Conservation (phyloP, 352 stramenopile genomes). For the Phytophthora chlamydospora region DNA sequence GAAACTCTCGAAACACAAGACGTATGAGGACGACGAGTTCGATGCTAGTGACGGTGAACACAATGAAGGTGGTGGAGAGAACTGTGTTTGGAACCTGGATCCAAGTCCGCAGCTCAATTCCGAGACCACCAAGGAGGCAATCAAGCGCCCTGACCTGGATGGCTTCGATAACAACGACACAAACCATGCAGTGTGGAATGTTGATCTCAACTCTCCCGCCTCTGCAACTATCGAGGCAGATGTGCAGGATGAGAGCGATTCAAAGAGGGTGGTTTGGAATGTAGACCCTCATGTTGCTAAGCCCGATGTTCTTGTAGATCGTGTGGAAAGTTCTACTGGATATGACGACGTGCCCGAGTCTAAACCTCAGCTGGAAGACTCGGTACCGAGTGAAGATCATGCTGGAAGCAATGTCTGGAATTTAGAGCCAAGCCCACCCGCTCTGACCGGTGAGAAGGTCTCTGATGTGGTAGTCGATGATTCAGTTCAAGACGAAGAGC, state of each 20-base stretch:
- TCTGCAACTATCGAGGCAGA: neutral
- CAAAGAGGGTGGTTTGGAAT: constrained; percentile 22
- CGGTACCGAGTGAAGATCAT: constrained; percentile 3
- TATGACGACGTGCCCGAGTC: constrained; percentile 3
- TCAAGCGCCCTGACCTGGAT: neutral
- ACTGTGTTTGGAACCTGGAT: constrained; percentile 27
- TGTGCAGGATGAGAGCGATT: neutral
- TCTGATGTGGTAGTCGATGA: neutral
- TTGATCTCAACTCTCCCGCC: constrained; percentile 7
- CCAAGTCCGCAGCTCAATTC: constrained; percentile 4
- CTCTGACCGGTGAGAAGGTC: neutral
- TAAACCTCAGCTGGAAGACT: constrained; percentile 1
- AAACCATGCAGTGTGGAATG: constrained; percentile 16
- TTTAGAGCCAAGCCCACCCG: constrained; percentile 14
- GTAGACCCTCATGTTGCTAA: constrained; percentile 6
- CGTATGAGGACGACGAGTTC: constrained; percentile 47
- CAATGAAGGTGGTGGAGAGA: neutral
- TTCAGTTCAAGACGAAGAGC: constrained; percentile 5
- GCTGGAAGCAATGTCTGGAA: constrained; percentile 20
- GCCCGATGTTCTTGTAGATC: neutral
- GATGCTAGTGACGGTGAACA: constrained; percentile 21
- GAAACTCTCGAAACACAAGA: constrained; percentile 10
- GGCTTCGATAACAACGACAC: neutral
- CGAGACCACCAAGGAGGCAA: neutral
- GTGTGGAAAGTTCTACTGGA: neutral